Conservation (phyloP, 2,329 filamentous ascomycete species). For the Zymoseptoria brevis region DNA sequence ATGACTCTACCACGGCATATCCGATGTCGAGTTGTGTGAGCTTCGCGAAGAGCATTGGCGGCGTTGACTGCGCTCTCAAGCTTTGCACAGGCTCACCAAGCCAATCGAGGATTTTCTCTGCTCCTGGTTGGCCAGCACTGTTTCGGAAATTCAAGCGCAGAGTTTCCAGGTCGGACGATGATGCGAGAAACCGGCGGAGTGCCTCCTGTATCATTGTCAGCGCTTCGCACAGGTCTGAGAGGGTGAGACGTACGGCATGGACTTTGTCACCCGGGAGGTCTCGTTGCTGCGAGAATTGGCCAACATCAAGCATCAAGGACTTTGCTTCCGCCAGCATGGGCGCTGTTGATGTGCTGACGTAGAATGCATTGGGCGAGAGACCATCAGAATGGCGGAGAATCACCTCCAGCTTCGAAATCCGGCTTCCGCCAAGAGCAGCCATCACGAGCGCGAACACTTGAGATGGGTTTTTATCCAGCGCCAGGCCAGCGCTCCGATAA, state of each 20-base stretch:
- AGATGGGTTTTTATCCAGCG: not conserved
- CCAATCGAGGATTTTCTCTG: conserved; percentile 4
- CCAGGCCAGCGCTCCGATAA: not conserved
- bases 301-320: conserved; percentile 15
- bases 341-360: conserved; percentile 5
- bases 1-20: conserved; percentile 5
- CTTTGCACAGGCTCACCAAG: conserved; percentile 1
- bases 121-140: not conserved
- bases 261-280: not conserved
- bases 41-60: conserved; percentile 6
- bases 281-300: not conserved
- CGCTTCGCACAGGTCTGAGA: not conserved
- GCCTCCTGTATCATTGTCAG: conserved; percentile 4
- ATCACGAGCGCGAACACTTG: conserved; percentile 18
- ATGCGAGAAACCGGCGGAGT: conserved; percentile 14
- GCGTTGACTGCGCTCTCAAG: not conserved
- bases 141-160: conserved; percentile 22
- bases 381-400: conserved; percentile 15
- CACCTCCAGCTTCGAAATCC: conserved; percentile 17
- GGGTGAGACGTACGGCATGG: not conserved
- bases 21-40: conserved; percentile 16
- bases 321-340: conserved; percentile 14
- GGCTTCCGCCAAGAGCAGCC: conserved; percentile 14
- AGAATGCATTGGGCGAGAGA: conserved; percentile 7
- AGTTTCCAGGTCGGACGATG: conserved; percentile 10